Base-by-base conservation (phyloP, 2,329 filamentous ascomycete genomes). In the Colletotrichum musae region DNA sequence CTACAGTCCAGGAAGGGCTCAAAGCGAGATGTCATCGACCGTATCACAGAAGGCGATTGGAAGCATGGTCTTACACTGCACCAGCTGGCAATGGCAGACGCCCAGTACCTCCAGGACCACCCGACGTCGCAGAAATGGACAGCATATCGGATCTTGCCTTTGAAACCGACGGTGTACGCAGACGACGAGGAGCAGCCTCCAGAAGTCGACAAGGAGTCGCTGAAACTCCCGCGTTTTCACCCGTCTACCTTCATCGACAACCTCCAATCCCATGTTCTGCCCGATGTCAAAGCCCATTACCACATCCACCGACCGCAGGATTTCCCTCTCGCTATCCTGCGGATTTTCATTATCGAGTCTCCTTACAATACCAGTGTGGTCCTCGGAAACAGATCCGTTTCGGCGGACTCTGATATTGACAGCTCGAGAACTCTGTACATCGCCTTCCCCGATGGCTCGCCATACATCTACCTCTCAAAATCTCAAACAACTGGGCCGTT, bases 261-360 rank as follows among this genome's bases (percentile, higher is more conserved):
- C 72, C 87, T 97, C 2, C 92, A 95, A 73, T 84, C 85, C 48
- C 91, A 95, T 75, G 87, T 94, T 18, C 85, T 93, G 1, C 93
- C 94, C 1, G 87, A 96, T 68, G 88, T 95, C 73, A 97, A 96
- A 79, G 92, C 93, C 5, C 93, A 97, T 79, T 96, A 94, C 78
- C 91, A 93, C 74, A 88, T 96, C 70, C 90, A 92, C 72, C 88
- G 91, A n/a, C 91, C 93, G 61, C 85, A 87, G 61, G 84, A 86
- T 1, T 83, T 92, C n/a, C 89, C 93, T 0, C 82, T 96, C 4
- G 86, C 93, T 1, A 84, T 96, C 28, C 82, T 97, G n/a, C 90
- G 94, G 58, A 90, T 97, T 53, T 93, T 94, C 75, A 88, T 95
- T 68, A 83, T 94, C 71, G 92, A 96, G 77, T 93, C 93, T 1